Percentiles rank a stretch among this genome's conserved stretches.
Evolutionary conservation across 2,329 filamentous ascomycete species (phyloP).

Genomic region (Stagonosporopsis cucurbitacearum): DNA sequence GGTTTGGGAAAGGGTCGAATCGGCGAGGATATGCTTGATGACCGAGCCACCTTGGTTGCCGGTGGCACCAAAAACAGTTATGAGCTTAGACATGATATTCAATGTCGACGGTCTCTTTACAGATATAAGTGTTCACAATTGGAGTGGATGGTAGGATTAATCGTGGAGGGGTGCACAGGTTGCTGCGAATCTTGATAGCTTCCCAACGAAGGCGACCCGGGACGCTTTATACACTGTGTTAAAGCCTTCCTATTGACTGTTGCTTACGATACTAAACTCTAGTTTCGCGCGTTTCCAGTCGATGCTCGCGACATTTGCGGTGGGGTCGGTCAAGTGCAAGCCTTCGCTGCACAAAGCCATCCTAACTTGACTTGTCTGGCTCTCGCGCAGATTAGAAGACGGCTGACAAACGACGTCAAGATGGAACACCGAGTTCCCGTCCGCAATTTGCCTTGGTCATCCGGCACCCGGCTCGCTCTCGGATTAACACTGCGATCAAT

Average conservation of each 20-base stretch:
- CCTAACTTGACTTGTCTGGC: neutral
- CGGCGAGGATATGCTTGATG: constrained; percentile 54
- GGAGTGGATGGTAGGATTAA: neutral
- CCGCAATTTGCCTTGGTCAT: neutral
- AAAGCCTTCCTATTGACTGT: neutral
- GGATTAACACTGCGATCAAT: neutral
- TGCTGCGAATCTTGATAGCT: neutral
- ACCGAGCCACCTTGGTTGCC: constrained; percentile 61
- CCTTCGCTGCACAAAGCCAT: neutral
- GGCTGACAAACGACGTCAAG: constrained; percentile 7
- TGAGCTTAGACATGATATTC: constrained; percentile 32
- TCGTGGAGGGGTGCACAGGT: neutral
- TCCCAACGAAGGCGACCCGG: neutral
- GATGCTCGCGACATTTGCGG: neutral
- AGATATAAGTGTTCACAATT: neutral
- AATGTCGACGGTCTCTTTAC: neutral
- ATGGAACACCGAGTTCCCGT: constrained; percentile 9
- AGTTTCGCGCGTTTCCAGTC: neutral
- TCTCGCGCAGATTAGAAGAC: neutral
- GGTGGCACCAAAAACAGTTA: constrained; percentile 59
- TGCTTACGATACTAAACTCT: constrained; percentile 3
- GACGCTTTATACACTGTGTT: neutral
- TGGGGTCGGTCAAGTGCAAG: neutral
- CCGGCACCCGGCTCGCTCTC: constrained; percentile 3
- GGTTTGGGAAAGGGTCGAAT: constrained; percentile 53